Conservation (phyloP, 2,329 filamentous ascomycete genomes). For the Aspergillus felis region DNA sequence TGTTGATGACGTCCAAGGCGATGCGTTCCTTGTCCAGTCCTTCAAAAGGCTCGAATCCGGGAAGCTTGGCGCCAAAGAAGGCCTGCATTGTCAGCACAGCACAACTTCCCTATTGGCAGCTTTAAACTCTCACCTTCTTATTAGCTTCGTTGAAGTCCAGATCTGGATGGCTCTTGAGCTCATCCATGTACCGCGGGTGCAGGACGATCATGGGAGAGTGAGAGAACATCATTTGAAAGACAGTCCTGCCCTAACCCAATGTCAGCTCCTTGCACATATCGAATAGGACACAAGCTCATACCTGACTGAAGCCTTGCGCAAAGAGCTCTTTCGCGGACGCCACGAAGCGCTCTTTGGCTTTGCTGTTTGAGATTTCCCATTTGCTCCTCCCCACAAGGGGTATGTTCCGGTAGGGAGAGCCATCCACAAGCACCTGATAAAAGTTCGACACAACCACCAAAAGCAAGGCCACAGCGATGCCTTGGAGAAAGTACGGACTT, state of each 20-base stretch:
- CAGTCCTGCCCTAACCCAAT: conserved; percentile 15
- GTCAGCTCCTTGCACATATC: not conserved
- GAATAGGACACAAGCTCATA: conserved; percentile 2
- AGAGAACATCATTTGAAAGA: conserved; percentile 26
- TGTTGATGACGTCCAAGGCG: conserved; percentile 23
- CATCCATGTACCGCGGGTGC: conserved; percentile 28
- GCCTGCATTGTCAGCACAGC: conserved; percentile 15
- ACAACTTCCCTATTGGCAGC: not conserved
- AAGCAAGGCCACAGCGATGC: conserved; percentile 16
- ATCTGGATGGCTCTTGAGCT: conserved; percentile 30
- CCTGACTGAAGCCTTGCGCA: conserved; percentile 26
- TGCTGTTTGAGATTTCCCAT: conserved; percentile 30
- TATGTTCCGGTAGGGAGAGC: conserved; percentile 23
- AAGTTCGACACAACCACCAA: conserved; percentile 18
- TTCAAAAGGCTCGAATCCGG: conserved; percentile 30
- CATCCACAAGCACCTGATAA: conserved; percentile 24
- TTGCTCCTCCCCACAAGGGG: conserved; percentile 26
- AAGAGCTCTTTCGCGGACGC: conserved; percentile 21
- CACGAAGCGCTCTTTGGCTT: conserved; percentile 25
- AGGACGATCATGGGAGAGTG: conserved; percentile 24
- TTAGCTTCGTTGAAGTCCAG: conserved; percentile 23
- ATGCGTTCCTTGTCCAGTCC: conserved; percentile 10
- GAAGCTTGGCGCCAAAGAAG: conserved; percentile 26
- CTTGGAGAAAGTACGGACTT: conserved; percentile 19
- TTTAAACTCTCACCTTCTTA: conserved; percentile 13